Evolutionary conservation across 352 stramenopile species (phyloP), one percentile per base, ranked within the genome.

Genomic region (Pythium brachiatum): DNA sequence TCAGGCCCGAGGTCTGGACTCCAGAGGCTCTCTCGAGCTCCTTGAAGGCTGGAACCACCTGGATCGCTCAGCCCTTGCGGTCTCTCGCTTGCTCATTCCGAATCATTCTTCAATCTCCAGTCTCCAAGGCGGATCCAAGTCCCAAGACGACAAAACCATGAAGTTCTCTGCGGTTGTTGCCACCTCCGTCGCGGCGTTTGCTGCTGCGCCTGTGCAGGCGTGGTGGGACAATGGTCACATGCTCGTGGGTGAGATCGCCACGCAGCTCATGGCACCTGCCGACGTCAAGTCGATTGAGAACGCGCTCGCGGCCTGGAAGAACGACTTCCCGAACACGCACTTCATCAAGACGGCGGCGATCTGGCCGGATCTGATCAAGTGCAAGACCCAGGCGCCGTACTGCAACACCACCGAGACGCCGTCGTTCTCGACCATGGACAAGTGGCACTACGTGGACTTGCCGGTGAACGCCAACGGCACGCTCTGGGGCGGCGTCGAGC

Each of bases 401-500:
- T 71, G 64, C 48, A 56, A 52, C 23, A 60, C 32, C 48, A 26
- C 66, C 15, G 32, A 41, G n/a, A 56, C 55, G 18, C 79, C 81
- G 39, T 88, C 81, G 11, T 68, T 82, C 57, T 66, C 73, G 41
- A 60, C 60, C 39, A 83, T 83, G 70, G 76, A 79, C 58, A 69
- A 78, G 57, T 90, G 81, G 81, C 81, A 90, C 69, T 90, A 88
- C 72, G 73, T 88, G 39, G 70, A 90, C 60, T 44, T 90, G 38
- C 81, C 81, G 11, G 56, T 81, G 44, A 80, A 88, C 69, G 79
- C 84, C 34, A 81, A 84, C 41, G 77, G 81, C 36, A 59, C 64
- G 15, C 67, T 70, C 29, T 82, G 70, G 66, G 62, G 68, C 23
- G 69, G 68, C 53, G 73, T 74, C 48, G 74, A 79, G 18, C 61